Conservation (phyloP, 148 eudicot genomes). For the Oxyria digyna region DNA sequence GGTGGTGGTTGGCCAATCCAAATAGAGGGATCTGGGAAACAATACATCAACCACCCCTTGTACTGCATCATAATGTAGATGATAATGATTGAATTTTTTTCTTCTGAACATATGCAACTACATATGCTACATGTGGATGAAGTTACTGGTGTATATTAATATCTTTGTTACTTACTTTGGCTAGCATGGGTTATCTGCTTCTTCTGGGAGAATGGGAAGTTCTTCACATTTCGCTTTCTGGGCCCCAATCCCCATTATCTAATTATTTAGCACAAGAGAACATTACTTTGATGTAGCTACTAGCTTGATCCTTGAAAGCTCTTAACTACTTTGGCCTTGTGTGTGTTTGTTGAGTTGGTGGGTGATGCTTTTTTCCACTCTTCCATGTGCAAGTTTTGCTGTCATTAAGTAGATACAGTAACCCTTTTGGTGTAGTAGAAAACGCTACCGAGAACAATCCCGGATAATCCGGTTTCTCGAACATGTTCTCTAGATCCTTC, state of each 20-base stretch:
- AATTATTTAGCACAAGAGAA: neutral
- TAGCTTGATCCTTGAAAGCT: no score
- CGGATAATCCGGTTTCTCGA: neutral
- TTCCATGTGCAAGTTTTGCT: neutral
- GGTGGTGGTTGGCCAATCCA: constrained; percentile 3
- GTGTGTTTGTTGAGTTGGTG: constrained; percentile 2
- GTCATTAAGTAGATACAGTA: neutral
- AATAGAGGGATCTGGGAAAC: neutral
- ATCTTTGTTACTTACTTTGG: neutral
- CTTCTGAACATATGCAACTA: no score
- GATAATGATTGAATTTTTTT: neutral
- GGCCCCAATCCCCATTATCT: neutral
- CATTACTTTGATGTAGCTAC: neutral
- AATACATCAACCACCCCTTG: neutral
- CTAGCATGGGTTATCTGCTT: neutral
- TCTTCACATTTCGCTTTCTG: neutral
- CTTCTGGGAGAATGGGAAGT: neutral
- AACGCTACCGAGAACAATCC: neutral
- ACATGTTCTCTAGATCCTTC: neutral
- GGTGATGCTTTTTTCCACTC: neutral
- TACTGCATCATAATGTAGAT: neutral
- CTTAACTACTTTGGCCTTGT: neutral
- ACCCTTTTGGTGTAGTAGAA: neutral
- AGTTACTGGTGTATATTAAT: neutral
- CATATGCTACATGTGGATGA: neutral